Conservation (phyloP, 257 asterid species). For the Solanum rostratum region DNA sequence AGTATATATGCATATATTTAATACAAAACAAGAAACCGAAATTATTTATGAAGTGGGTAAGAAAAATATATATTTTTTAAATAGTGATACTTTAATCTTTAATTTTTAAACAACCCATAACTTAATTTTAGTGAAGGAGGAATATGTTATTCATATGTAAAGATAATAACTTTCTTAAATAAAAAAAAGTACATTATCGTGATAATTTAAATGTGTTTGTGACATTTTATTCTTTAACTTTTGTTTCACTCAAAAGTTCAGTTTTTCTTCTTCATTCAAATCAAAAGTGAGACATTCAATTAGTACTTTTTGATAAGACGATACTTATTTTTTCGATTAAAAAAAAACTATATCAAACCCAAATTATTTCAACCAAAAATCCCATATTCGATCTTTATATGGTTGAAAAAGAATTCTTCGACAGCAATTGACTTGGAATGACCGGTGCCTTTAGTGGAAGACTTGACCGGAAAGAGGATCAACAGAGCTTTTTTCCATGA, state of each 20-base stretch:
- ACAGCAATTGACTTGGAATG: background rate
- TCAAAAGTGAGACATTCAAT: background rate
- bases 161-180: no score
- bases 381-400: background rate
- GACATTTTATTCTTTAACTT: background rate
- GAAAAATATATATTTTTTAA: no score
- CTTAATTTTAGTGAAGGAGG: no score
- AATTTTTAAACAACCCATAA: no score
- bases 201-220: no score
- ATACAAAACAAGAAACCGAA: no score
- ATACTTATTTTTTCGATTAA: background rate
- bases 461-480: background rate
- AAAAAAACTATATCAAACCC: background rate
- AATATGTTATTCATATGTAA: no score
- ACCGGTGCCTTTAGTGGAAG: background rate
- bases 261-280: background rate
- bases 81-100: no score
- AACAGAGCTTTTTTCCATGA: background rate
- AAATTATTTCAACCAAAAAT: background rate
- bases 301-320: background rate
- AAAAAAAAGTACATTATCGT: no score
- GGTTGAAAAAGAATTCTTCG: background rate
- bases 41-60: no score
- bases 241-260: no score
- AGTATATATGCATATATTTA: no score